These are phyloP conservation scores for Starmerella khaoyaiensis DNA, from an alignment of 805 yeast genomes.

Conservation along the genomic window DNA sequence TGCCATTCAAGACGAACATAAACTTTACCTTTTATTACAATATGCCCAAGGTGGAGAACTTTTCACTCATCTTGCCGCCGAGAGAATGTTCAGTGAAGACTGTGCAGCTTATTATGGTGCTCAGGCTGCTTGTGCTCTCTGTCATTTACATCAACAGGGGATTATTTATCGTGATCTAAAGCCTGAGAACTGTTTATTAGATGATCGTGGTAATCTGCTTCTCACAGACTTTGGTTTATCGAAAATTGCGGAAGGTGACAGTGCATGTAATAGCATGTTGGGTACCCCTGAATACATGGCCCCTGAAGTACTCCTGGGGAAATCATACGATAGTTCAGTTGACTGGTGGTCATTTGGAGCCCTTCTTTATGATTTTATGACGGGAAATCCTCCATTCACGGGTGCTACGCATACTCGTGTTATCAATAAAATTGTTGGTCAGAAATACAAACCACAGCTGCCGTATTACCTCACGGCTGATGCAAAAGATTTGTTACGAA, in stretches of 20 bases:
- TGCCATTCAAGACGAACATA: constrained; percentile 69
- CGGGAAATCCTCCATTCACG: constrained; percentile 81
- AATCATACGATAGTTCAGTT: constrained; percentile 62
- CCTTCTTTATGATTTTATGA: constrained; percentile 61
- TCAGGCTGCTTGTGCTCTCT: constrained; percentile 63
- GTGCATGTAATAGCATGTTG: constrained; percentile 43
- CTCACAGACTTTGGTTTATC: constrained; percentile 75
- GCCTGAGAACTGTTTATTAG: constrained; percentile 78
- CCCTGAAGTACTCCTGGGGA: constrained; percentile 72
- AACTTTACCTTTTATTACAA: constrained; percentile 62
- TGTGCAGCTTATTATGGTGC: constrained; percentile 68
- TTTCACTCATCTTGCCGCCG: constrained; percentile 46
- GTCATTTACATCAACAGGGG: constrained; percentile 66
- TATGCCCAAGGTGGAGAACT: constrained; percentile 85
- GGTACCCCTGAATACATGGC: constrained; percentile 85
- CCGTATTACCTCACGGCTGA: constrained; percentile 71
- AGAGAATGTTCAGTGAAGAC: constrained; percentile 41
- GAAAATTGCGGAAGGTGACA: constrained; percentile 33
- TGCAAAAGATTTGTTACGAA: constrained; percentile 59
- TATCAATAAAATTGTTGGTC: constrained; percentile 55
- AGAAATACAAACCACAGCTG: constrained; percentile 39
- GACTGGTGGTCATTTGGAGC: constrained; percentile 94
- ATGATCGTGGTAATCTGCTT: constrained; percentile 64
- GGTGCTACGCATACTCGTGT: constrained; percentile 68
- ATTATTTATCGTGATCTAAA: constrained; percentile 78